These are phyloP conservation scores for Ceratobasidium sp. DNA, from an alignment of 1,284 basidiomycete genomes.

Conservation along the genomic window DNA sequence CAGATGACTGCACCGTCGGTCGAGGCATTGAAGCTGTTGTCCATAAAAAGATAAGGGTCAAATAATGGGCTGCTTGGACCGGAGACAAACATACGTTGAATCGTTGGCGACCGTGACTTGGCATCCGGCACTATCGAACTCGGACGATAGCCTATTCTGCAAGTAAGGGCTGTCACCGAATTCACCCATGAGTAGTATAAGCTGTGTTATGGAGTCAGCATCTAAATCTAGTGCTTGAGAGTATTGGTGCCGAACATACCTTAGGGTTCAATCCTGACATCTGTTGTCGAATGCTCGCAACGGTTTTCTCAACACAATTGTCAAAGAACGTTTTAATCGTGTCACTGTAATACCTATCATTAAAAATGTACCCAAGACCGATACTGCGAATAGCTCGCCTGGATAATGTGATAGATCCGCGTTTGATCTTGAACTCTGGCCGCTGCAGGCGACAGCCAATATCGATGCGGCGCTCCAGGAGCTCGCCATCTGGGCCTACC, in stretches of 20 bases:
- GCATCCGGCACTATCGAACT: slow-evolving; percentile 8
- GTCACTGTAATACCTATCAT: background rate
- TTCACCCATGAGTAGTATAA: slow-evolving; percentile 25
- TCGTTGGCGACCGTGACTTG: slow-evolving; percentile 37
- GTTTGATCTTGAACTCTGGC: slow-evolving; percentile 6
- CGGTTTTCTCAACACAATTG: slow-evolving; percentile 23
- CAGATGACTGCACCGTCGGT: slow-evolving; percentile 46
- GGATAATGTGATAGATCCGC: slow-evolving; percentile 11
- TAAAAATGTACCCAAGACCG: background rate
- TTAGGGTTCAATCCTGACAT: slow-evolving; percentile 17
- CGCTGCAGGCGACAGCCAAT: slow-evolving; percentile 14
- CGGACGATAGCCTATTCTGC: background rate
- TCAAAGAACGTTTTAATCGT: slow-evolving; percentile 39
- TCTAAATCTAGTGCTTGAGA: background rate
- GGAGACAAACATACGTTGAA: slow-evolving; percentile 35
- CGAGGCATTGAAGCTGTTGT: slow-evolving; percentile 38
- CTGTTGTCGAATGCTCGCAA: slow-evolving; percentile 37
- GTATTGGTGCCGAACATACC: background rate
- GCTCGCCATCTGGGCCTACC: background rate
- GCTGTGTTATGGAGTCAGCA: background rate
- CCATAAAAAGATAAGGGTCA: background rate
- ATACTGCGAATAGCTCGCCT: background rate
- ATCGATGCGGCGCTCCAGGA: slow-evolving; percentile 8
- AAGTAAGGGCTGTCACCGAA: slow-evolving; percentile 37
- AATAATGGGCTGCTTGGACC: background rate